Evolutionary conservation across 2,329 filamentous ascomycete species (phyloP).

Genomic region (Aspergillus novofumigatus): DNA sequence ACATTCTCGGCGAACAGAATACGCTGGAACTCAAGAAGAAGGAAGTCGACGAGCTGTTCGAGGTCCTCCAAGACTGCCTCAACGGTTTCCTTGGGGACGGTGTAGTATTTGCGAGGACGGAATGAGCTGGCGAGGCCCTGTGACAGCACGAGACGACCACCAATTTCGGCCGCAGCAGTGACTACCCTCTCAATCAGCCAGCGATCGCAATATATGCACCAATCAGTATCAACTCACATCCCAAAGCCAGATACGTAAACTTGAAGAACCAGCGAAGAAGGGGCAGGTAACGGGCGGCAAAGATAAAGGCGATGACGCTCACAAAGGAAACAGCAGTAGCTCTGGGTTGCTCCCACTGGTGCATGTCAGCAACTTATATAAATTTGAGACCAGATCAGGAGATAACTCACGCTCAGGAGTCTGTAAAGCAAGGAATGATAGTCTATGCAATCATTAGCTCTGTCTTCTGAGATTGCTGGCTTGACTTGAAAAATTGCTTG

Average conservation of each 20-base stretch:
- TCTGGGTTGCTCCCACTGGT: conserved; percentile 61
- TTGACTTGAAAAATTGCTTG: not conserved
- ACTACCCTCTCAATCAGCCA: conserved; percentile 31
- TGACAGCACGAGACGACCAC: conserved; percentile 52
- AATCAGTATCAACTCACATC: conserved; percentile 44
- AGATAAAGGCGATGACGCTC: conserved; percentile 55
- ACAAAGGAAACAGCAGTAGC: conserved; percentile 59
- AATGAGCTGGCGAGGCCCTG: conserved; percentile 58
- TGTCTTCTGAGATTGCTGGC: not conserved
- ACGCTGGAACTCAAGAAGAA: conserved; percentile 64
- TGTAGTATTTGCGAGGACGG: conserved; percentile 62
- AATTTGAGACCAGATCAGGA: conserved; percentile 5
- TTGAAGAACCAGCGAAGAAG: conserved; percentile 60
- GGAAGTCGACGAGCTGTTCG: conserved; percentile 64
- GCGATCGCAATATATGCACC: conserved; percentile 5
- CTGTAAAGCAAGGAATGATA: conserved; percentile 66
- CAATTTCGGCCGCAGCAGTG: conserved; percentile 55
- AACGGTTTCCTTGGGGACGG: conserved; percentile 59
- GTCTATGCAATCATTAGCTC: conserved; percentile 37
- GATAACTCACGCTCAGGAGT: conserved; percentile 53
- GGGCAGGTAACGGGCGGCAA: conserved; percentile 60
- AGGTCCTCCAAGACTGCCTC: conserved; percentile 59
- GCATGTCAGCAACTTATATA: not conserved
- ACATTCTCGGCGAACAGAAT: conserved; percentile 64
- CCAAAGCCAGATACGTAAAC: conserved; percentile 55